phyloP scores from a whole-genome alignment of 1,139 yeast genomes.

The Zygoascus sp. region DNA sequence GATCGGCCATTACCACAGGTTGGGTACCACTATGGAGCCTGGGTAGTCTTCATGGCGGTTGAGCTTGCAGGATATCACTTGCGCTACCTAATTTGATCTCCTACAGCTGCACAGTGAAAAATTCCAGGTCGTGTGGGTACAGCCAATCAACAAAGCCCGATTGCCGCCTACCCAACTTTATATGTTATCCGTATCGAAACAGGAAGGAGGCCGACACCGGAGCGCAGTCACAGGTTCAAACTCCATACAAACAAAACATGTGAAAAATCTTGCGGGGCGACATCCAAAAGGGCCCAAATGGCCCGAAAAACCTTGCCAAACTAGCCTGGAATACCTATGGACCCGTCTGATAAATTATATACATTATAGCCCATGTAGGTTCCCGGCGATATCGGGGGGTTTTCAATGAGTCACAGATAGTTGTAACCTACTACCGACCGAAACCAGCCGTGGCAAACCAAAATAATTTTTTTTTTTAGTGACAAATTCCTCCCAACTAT shows the following conservation, averaged over 20 bases:
- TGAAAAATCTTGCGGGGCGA: background rate
- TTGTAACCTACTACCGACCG: background rate
- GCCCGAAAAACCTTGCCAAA: too few species aligned
- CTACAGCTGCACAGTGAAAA: background rate
- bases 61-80: too few species aligned
- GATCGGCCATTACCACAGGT: too few species aligned
- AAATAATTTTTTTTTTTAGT: background rate
- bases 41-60: too few species aligned
- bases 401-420: slow-evolving; percentile 1
- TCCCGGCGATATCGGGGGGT: too few species aligned
- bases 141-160: background rate
- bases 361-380: too few species aligned
- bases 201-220: slow-evolving; percentile 8
- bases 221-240: slow-evolving; percentile 5
- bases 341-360: too few species aligned
- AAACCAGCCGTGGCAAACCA: background rate
- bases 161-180: background rate
- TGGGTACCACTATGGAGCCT: too few species aligned
- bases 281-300: background rate
- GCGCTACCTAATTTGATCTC: background rate
- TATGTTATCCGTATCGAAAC: background rate
- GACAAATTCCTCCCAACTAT: slow-evolving; percentile 6
- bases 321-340: too few species aligned
- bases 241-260: background rate
- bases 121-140: background rate